Percentiles rank a stretch among this genome's conserved stretches.
These are phyloP conservation scores for Podospora didyma DNA, from an alignment of 495 filamentous ascomycete species.

Conservation along the genomic window DNA sequence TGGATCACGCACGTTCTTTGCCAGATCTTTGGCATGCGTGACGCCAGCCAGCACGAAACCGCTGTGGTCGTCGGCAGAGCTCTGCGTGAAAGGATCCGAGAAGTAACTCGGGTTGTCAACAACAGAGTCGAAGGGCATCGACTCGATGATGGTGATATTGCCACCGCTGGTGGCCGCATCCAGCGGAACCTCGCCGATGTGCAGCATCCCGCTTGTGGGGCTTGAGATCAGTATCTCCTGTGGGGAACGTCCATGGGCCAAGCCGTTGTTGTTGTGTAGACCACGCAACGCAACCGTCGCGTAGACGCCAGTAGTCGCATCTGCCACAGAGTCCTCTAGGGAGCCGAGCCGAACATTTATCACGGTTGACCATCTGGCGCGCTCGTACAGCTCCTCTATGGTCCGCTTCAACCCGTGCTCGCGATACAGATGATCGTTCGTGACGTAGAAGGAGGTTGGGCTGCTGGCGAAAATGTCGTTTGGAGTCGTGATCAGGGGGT, in stretches of 20 bases:
- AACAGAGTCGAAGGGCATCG: slow-evolving; percentile 37
- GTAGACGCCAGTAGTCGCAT: slow-evolving; percentile 33
- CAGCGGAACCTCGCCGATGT: slow-evolving; percentile 24
- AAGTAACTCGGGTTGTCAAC: slow-evolving; percentile 60
- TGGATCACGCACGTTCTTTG: slow-evolving; percentile 30
- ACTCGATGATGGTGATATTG: slow-evolving; percentile 40
- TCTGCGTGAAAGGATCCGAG: slow-evolving; percentile 45
- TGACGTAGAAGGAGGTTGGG: slow-evolving; percentile 51
- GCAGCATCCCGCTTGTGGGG: slow-evolving; percentile 28
- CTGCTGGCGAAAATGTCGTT: slow-evolving; percentile 54
- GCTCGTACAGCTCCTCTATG: slow-evolving; percentile 35
- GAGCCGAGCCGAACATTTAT: slow-evolving; percentile 26
- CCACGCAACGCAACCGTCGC: slow-evolving; percentile 40
- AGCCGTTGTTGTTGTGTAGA: slow-evolving; percentile 53
- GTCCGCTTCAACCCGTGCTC: slow-evolving; percentile 40
- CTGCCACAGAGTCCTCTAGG: slow-evolving; percentile 22
- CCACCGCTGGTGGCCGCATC: slow-evolving; percentile 33
- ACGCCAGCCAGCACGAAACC: slow-evolving; percentile 54
- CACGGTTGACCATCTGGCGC: slow-evolving; percentile 31
- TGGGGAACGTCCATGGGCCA: slow-evolving; percentile 47
- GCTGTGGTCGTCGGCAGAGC: slow-evolving; percentile 47
- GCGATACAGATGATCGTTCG: slow-evolving; percentile 57
- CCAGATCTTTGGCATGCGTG: slow-evolving; percentile 34
- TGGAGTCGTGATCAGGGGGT: slow-evolving; percentile 51
- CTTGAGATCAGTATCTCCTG: slow-evolving; percentile 48